Evolutionary conservation across 1,139 yeast species (phyloP), one percentile per base, ranked within the genome.

Genomic region (Yamadazyma aaseri): DNA sequence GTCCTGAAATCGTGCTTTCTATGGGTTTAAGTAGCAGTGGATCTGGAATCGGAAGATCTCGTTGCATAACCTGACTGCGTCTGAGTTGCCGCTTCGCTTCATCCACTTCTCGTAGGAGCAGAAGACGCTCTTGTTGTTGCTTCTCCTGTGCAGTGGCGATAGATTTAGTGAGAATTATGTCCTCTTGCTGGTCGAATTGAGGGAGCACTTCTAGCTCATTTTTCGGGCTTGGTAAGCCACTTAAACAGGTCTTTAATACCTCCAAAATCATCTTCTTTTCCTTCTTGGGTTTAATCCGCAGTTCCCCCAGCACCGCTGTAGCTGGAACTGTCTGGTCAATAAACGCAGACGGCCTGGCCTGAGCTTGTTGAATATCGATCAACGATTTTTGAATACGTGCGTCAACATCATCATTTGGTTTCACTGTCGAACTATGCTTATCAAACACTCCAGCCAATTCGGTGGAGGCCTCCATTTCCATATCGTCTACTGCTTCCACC

Each of bases 51-150:
- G 71, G 67, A n/a, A 81, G 59, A 0, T 63, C 71, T 30, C 56
- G 51, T 42, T 75, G 79, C 0, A 79, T 55, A 0, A 65, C 82
- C 41, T 65, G 73, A 0, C 86, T 75, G 32, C 73, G 50, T 35
- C 76, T 51, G 11, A 56, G 42, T 31, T 55, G 52, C 2, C 60
- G 55, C 34, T 53, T 55, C 32, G 57, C 61, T 12, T 50, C 60
- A 14, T 56, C 61, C 3, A 61, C 50, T 37, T 53, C 51, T 18
- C 52, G 49, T 25, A 62, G 43, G 2, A 60, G 40, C 33, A 57
- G 57, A 28, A 61, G 40, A 23, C 53, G 49, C 26, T 60, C n/a
- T 21, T 50, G 36, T 31, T 57, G 63, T 11, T 17, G 15, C 21
- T 36, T 39, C 9, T 28, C 28, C 1, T 58, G 58, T 8, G 46